phyloP scores from a whole-genome alignment of 2,329 filamentous ascomycete genomes.

The Aulographum hederae region DNA sequence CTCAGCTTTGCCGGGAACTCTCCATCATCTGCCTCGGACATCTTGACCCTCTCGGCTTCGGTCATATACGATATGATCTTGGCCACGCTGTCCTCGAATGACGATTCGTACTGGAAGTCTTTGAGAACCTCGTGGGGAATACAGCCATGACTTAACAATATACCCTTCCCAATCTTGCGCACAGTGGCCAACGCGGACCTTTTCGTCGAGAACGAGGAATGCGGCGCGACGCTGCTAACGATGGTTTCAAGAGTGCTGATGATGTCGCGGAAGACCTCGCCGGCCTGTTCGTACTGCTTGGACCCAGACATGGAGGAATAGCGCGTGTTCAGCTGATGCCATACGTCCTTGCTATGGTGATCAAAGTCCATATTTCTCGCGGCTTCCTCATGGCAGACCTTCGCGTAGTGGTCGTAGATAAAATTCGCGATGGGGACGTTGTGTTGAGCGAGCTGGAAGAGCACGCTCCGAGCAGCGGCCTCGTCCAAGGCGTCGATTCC shows the following conservation, averaged over 20 bases:
- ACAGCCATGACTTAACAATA: neutral
- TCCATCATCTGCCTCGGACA: neutral
- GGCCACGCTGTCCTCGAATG: neutral
- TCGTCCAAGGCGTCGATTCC: too few species aligned
- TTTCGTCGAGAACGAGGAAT: conserved; percentile 3
- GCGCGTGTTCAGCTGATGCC: neutral
- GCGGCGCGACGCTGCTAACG: neutral
- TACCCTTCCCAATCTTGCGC: conserved; percentile 5
- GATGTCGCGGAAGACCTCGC: too few species aligned
- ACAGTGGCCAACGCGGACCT: conserved; percentile 5
- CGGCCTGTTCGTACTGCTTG: too few species aligned
- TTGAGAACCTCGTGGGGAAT: neutral
- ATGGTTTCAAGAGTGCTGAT: too few species aligned
- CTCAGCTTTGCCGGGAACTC: neutral
- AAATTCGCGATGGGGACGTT: too few species aligned
- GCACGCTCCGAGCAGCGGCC: too few species aligned
- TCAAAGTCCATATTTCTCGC: neutral
- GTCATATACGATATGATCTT: neutral
- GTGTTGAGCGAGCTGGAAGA: too few species aligned
- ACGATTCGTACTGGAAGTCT: neutral
- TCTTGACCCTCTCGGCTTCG: neutral
- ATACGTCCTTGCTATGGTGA: conserved; percentile 1
- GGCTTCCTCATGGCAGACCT: neutral
- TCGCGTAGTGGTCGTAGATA: neutral
- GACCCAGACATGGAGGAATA: too few species aligned